phyloP scores from a whole-genome alignment of 2,329 filamentous ascomycete genomes.

The Tolypocladium sp. region DNA sequence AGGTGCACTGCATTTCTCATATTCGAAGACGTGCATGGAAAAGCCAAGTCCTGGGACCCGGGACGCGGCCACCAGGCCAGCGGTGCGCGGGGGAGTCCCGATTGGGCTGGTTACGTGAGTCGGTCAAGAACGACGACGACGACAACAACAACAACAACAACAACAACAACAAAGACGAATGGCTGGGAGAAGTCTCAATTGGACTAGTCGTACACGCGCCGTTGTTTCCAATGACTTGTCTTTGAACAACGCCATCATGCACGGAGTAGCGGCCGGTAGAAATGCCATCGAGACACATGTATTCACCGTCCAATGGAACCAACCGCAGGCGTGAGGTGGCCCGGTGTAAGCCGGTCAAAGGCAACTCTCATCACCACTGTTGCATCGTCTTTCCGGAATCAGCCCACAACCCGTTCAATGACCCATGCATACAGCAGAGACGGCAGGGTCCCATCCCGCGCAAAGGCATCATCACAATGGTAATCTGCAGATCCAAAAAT shows the following conservation, averaged over 20 bases:
- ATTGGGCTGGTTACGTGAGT: background rate
- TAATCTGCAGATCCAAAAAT: background rate
- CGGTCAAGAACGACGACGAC: background rate
- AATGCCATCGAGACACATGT: no score
- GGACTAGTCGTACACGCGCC: background rate
- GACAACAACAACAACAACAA: background rate
- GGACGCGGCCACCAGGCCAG: background rate
- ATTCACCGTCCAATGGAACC: background rate
- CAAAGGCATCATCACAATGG: background rate
- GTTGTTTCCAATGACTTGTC: background rate
- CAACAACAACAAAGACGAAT: background rate
- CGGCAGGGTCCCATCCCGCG: background rate
- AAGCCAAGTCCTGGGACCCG: background rate
- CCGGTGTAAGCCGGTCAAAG: background rate
- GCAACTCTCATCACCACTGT: background rate
- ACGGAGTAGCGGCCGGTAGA: background rate
- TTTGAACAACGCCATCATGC: background rate
- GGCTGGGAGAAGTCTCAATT: background rate
- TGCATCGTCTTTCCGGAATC: background rate
- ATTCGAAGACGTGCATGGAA: slow-evolving; percentile 2
- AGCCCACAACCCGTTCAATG: background rate
- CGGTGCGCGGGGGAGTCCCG: background rate
- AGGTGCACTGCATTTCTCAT: background rate
- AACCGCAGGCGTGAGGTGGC: background rate
- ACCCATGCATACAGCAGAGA: background rate